Conservation (phyloP, 495 filamentous ascomycete species). For the Annulohypoxylon moriforme region DNA sequence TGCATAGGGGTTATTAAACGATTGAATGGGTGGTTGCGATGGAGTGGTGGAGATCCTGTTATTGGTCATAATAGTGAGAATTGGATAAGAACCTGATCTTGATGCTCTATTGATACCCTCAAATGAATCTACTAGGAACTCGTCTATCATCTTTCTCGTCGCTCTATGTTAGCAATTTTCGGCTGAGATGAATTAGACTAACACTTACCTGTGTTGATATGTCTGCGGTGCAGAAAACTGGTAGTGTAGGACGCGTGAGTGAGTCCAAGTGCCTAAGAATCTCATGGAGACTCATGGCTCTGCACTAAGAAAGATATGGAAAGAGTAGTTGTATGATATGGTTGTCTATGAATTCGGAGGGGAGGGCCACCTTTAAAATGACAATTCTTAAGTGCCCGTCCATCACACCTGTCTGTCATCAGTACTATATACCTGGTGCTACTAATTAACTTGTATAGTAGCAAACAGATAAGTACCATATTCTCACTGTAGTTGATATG, state of each 20-base stretch:
- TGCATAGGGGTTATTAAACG: constrained; percentile 7
- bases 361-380: not conserved
- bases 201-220: constrained; percentile 17
- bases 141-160: constrained; percentile 20
- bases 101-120: not conserved
- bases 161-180: not conserved
- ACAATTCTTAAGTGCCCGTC: not conserved
- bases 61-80: constrained; percentile 18
- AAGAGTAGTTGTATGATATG: no score
- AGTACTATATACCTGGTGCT: not conserved
- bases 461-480: no score
- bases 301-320: not conserved
- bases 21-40: not conserved
- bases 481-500: no score
- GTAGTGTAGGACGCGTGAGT: not conserved
- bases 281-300: not conserved
- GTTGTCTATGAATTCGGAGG: not conserved
- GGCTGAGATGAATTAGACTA: not conserved
- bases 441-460: not conserved
- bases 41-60: not conserved
- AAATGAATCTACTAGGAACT: not conserved
- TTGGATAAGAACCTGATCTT: constrained; percentile 11
- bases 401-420: not conserved
- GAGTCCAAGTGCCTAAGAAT: no score
- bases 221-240: constrained; percentile 27